Base-by-base conservation (phyloP, 2,329 filamentous ascomycete genomes). In the Colletotrichum falcatum region DNA sequence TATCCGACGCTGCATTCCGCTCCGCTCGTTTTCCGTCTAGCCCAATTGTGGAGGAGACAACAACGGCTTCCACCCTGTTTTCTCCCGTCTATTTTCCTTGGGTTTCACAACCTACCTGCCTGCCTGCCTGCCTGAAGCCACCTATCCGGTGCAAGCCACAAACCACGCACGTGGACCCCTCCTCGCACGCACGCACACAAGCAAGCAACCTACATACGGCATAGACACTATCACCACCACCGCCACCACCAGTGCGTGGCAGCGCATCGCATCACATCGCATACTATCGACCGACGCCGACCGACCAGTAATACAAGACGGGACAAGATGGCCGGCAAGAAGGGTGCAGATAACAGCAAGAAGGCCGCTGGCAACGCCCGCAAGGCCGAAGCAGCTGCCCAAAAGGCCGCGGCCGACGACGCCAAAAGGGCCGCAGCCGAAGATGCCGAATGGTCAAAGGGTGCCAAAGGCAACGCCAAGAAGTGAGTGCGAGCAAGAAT, bases 291-390 rank as follows among this genome's bases (percentile, higher is more conserved):
- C 16, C 44, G 12, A 35, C 33, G 26, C 56, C 48, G 64, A 66
- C 44, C 18, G 28, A 37, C 60, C 26, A 30, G 39, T 53, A 28
- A 46, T 16, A 61, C 33, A 66, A 42, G 62, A 39, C 23, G 59
- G 37, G 20, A 35, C 48, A 44, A 74, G 74, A 95, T 95, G 92
- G 91, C 86, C 35, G 88, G 87, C 75, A 94, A 93, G 82, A 95
- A 93, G 81, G 69, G 65, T 61, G 88, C 86, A 64, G 94, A 97
- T 73, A 94, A 92, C 83, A 92, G 87, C 80, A 98, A 97, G 84
- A 98, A 98, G 85, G 94, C 84, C 3, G 89, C 91, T 11, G 96
- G 95, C 74, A 94, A 98, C 81, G 94, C 95, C 73, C 89, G 94
- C 83, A 98, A 99, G 87, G 94, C 94, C 73, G 94, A 98, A 59